Evolutionary conservation across 352 stramenopile species (phyloP).

Genomic region (Peronospora belbahrii): DNA sequence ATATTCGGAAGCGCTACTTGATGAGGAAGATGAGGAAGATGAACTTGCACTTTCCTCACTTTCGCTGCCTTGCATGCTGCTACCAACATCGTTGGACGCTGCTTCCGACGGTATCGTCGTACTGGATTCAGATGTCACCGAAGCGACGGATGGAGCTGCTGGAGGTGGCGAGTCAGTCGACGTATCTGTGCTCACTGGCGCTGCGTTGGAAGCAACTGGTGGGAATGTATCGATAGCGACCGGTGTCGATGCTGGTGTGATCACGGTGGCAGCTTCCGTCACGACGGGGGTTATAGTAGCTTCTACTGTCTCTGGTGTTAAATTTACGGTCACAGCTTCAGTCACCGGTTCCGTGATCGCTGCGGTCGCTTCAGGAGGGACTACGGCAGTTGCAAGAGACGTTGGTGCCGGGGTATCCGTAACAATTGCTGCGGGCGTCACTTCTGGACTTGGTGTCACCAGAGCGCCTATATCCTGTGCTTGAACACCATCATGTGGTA

Average conservation of each 20-base stretch:
- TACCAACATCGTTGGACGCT: not conserved
- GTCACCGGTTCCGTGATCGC: not conserved
- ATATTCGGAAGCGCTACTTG: not conserved
- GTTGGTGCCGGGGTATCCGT: not conserved
- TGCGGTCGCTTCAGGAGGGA: constrained; percentile 6
- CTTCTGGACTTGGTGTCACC: constrained; percentile 5
- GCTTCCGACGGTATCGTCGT: constrained; percentile 2
- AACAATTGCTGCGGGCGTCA: not conserved
- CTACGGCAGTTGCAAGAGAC: not conserved
- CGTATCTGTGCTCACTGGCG: not conserved
- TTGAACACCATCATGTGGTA: not conserved
- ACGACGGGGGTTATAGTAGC: constrained; percentile 1
- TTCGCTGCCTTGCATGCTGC: not conserved
- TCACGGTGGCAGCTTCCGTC: constrained; percentile 6
- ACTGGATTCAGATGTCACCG: constrained; percentile 1
- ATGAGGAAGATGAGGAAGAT: constrained; percentile 14
- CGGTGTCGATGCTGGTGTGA: not conserved
- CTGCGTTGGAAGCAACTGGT: not conserved
- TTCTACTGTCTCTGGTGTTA: not conserved
- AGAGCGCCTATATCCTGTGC: constrained; percentile 15
- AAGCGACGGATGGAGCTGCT: constrained; percentile 1
- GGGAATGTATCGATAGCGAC: constrained; percentile 2
- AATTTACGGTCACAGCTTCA: not conserved
- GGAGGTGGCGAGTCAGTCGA: constrained; percentile 3
- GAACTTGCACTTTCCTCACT: not conserved